These are phyloP conservation scores for Penicillium cinerascens DNA, from an alignment of 495 filamentous ascomycete species.

Conservation along the genomic window DNA sequence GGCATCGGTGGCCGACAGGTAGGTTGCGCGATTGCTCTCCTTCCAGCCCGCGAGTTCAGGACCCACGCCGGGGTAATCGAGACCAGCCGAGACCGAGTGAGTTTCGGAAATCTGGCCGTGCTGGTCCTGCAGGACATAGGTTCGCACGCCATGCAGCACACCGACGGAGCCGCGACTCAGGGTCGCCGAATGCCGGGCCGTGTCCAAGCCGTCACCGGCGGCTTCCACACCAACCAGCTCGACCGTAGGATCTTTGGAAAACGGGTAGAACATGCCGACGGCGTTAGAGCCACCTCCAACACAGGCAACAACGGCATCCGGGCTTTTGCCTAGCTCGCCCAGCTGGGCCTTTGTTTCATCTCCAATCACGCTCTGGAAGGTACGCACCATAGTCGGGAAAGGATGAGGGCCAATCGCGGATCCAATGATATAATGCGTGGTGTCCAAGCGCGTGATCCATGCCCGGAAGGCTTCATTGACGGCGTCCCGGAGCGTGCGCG, in stretches of 20 bases:
- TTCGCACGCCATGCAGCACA: conserved; percentile 86
- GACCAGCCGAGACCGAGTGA: conserved; percentile 86
- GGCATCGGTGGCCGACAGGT: conserved; percentile 83
- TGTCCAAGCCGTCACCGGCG: conserved; percentile 67
- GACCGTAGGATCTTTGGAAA: conserved; percentile 75
- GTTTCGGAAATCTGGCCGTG: conserved; percentile 88
- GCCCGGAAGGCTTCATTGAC: conserved; percentile 87
- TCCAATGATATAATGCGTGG: conserved; percentile 92
- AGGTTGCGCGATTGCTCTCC: conserved; percentile 74
- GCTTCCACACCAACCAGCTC: conserved; percentile 92
- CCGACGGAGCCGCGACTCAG: conserved; percentile 79
- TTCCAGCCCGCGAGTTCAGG: conserved; percentile 89
- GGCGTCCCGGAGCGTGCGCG: conserved; percentile 79
- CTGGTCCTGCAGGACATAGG: conserved; percentile 82
- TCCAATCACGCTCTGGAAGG: conserved; percentile 92
- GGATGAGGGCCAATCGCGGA: conserved; percentile 93
- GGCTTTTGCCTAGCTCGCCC: conserved; percentile 73
- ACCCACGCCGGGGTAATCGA: conserved; percentile 93
- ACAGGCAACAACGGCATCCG: conserved; percentile 94
- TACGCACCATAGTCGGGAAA: conserved; percentile 92
- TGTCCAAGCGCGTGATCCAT: conserved; percentile 80
- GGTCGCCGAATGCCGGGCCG: conserved; percentile 74
- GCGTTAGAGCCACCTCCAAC: conserved; percentile 91
- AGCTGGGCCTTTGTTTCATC: conserved; percentile 79
- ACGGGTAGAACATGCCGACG: conserved; percentile 93